phyloP scores from a whole-genome alignment of 805 yeast genomes.

The Lipomyces spencermartinsiae region DNA sequence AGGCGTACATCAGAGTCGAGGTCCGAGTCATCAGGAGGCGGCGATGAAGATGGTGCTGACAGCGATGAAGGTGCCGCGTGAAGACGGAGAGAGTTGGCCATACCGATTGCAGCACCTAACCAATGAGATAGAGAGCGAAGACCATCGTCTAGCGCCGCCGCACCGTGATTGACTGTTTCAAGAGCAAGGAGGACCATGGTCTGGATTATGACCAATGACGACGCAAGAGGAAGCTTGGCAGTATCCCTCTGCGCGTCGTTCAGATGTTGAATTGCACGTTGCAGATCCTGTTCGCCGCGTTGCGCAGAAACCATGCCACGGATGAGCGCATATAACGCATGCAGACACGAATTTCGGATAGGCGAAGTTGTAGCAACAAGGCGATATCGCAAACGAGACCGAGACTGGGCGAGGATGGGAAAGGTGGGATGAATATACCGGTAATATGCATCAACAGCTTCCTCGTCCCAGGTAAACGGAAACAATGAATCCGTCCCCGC shows the following conservation, averaged over 20 bases:
- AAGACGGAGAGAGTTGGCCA: conserved; percentile 40
- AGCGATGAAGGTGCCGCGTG: conserved; percentile 28
- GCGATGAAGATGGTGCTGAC: conserved; percentile 19
- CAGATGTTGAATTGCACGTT: conserved; percentile 30
- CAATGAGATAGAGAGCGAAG: conserved; percentile 37
- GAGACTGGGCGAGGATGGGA: conserved; percentile 49
- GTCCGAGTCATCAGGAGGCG: conserved; percentile 28
- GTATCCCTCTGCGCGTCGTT: conserved; percentile 24
- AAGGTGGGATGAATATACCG: conserved; percentile 48
- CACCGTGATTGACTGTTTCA: conserved; percentile 42
- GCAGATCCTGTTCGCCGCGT: conserved; percentile 19
- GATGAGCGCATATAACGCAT: conserved; percentile 34
- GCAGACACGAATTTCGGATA: conserved; percentile 43
- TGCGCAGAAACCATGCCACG: conserved; percentile 13
- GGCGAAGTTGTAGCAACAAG: conserved; percentile 41
- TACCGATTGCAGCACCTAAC: conserved; percentile 49
- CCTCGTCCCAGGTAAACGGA: conserved; percentile 40
- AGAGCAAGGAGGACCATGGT: conserved; percentile 44
- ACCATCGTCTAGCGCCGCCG: conserved; percentile 19
- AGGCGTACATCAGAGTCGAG: conserved; percentile 36
- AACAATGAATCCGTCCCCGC: conserved; percentile 8
- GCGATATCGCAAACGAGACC: conserved; percentile 43
- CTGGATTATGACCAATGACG: conserved; percentile 44
- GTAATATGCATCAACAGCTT: conserved; percentile 48
- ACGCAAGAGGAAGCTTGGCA: conserved; percentile 9